These are phyloP conservation scores for Penicillium robsamsonii DNA, from an alignment of 495 filamentous ascomycete species.

Conservation along the genomic window DNA sequence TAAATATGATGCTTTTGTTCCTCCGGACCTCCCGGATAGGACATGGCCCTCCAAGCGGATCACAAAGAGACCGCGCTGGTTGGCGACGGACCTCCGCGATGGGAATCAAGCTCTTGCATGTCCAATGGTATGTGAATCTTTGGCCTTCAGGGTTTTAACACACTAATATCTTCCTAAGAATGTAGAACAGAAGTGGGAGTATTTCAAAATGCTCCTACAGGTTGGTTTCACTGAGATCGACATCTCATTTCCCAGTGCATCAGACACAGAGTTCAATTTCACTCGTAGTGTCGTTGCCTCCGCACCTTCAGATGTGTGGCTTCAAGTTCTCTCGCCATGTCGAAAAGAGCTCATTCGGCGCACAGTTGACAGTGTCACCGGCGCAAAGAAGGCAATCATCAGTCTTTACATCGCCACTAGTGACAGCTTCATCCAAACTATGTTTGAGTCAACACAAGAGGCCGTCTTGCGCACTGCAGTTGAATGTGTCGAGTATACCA, in stretches of 20 bases:
- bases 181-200: conserved; percentile 78
- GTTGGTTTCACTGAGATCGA: conserved; percentile 94
- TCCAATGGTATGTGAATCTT: conserved; percentile 70
- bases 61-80: conserved; percentile 57
- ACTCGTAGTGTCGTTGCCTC: conserved; percentile 66
- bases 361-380: conserved; percentile 77
- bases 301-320: conserved; percentile 80
- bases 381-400: conserved; percentile 78
- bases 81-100: conserved; percentile 73
- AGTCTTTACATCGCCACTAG: conserved; percentile 80
- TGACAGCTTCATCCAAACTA: conserved; percentile 1
- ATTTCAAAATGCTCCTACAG: conserved; percentile 80
- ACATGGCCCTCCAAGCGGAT: conserved; percentile 4
- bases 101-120: conserved; percentile 67
- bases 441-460: conserved; percentile 70
- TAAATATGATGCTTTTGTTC: conserved; percentile 10
- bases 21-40: conserved; percentile 7
- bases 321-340: conserved; percentile 85
- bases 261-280: conserved; percentile 86
- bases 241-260: conserved; percentile 82
- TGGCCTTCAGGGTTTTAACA: not conserved
- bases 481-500: conserved; percentile 52
- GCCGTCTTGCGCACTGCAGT: conserved; percentile 71
- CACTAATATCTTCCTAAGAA: not conserved
- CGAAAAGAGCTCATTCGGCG: conserved; percentile 77